Evolutionary conservation across 2,329 filamentous ascomycete genomes (phyloP), one percentile per base, ranked within the genome.

Genomic region (Periconia sp.): DNA sequence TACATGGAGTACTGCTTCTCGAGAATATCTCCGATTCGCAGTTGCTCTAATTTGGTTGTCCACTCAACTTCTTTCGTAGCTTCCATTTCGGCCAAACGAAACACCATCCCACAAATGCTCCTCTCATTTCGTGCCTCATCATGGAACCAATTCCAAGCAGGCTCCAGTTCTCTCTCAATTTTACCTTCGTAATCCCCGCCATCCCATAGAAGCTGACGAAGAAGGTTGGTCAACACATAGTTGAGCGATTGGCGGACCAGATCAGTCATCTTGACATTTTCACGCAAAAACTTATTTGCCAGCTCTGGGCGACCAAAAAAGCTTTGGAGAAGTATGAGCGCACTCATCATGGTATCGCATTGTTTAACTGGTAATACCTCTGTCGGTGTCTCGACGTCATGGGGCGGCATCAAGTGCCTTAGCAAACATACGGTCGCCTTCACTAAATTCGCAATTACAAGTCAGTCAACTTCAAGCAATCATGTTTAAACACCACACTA

Each of bases 61-160:
- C 17, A 44, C 13, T 48, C 50, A 9, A 48, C 9, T 11, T 47
- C 45, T 18, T 44, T 48, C 18, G 37, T 44, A 33, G 19, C 44
- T 1, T 50, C 53, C 56, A 56, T 58, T 23, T 53, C 44, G 5
- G 56, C 53, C 20, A 58, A 27, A 1, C 45, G 47, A 30, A 58
- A 58, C 2, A 46, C 40, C 3, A 58, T 44, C 6, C 56, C 56
- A 45, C 56, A 58, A n/a, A 58, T 43, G 18, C 50, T 53, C n/a
- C n/a, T 15, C 20, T 17, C n/a, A 17, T 44, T 46, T 9, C 23
- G 15, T 1, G 48, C 51, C 27, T 54, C 27, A 2, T 40, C 14
- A 8, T 46, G 31, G 40, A 59, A 59, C 56, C 56, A 59, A 2
- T 52, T 43, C 56, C 56, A 59, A 2, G 53, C 53, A 6, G 40